Conservation (phyloP, 768 basidiomycete genomes). For the Boletus tomentosulus region DNA sequence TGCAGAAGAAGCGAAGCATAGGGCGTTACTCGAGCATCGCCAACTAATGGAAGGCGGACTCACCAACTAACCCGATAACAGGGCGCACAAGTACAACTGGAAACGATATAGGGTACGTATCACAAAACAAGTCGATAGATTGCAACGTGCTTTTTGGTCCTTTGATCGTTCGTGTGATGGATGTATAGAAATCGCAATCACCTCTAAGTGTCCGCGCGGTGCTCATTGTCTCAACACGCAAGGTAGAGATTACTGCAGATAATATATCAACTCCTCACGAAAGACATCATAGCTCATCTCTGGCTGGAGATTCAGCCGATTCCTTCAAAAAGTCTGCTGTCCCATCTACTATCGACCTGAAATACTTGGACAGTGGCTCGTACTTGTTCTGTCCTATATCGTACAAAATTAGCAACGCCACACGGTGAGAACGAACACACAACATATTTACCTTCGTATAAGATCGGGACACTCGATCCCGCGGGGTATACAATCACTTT, state of each 20-base stretch:
- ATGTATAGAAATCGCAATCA: background rate
- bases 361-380: conserved; percentile 70
- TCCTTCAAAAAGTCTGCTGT: conserved; percentile 48
- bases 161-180: background rate
- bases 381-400: conserved; percentile 62
- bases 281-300: conserved; percentile 27
- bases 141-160: background rate
- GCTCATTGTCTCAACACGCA: no score
- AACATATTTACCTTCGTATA: conserved; percentile 61
- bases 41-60: conserved; percentile 7
- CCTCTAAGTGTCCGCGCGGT: no score
- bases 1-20: conserved; percentile 30
- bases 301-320: conserved; percentile 36
- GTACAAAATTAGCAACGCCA: background rate
- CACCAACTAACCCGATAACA: conserved; percentile 13
- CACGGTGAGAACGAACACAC: background rate
- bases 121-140: background rate
- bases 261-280: background rate
- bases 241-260: no score
- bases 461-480: conserved; percentile 51
- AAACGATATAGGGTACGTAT: background rate
- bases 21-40: conserved; percentile 20
- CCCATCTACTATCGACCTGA: conserved; percentile 67
- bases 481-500: conserved; percentile 71
- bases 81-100: background rate